A percentile compares a stretch with the other conserved stretches of the same genome.
Conservation (phyloP, 2,329 filamentous ascomycete species). For the Fusarium albidum region DNA sequence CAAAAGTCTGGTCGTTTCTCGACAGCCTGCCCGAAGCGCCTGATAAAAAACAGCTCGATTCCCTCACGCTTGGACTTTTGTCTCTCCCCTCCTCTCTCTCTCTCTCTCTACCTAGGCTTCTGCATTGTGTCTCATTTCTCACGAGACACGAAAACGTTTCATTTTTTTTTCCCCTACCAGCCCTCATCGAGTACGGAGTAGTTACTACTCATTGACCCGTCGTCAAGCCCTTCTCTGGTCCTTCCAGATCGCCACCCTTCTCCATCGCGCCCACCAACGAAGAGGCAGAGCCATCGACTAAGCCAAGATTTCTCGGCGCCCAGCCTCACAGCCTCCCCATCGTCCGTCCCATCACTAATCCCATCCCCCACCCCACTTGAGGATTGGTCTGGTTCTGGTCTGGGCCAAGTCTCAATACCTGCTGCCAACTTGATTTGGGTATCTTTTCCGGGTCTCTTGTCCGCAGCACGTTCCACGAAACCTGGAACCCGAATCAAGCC, state of each 20-base stretch:
- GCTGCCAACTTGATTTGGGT: conserved; percentile 2
- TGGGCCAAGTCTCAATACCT: not conserved
- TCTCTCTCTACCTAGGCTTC: conserved; percentile 7
- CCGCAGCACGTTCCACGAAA: conserved; percentile 29
- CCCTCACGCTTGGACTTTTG: conserved; percentile 7
- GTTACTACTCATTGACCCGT: not conserved
- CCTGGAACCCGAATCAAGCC: conserved; percentile 19
- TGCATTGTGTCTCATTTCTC: too few relatives aligned
- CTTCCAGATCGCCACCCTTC: conserved; percentile 29
- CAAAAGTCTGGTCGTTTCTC: not conserved
- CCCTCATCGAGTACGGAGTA: not conserved
- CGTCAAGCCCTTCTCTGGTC: conserved; percentile 18
- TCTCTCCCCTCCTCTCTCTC: conserved; percentile 1
- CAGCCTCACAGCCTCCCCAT: conserved; percentile 25
- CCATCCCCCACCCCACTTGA: conserved; percentile 1
- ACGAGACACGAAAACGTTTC: not conserved
- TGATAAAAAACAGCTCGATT: conserved; percentile 11
- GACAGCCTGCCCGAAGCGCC: not conserved
- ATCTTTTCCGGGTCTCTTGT: conserved; percentile 18
- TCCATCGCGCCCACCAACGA: conserved; percentile 15
- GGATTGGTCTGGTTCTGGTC: not conserved
- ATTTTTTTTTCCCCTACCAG: not conserved
- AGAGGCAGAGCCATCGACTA: conserved; percentile 17
- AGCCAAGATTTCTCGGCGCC: conserved; percentile 28
- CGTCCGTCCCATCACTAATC: not conserved